These are phyloP conservation scores for Candida succiphila DNA, from an alignment of 805 yeast species.

Conservation along the genomic window DNA sequence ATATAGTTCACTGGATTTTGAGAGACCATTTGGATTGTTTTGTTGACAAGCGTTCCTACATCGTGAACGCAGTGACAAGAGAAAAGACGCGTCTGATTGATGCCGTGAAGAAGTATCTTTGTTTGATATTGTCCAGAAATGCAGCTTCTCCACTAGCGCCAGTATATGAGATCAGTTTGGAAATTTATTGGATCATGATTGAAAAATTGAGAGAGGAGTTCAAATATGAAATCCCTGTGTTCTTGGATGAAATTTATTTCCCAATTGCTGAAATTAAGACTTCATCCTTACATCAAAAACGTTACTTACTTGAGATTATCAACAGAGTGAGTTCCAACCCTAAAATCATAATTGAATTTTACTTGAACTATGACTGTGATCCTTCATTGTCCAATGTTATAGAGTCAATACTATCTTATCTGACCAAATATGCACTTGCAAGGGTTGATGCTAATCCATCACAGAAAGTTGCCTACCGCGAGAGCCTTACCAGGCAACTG, in stretches of 20 bases:
- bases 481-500: conserved; percentile 40
- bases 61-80: conserved; percentile 38
- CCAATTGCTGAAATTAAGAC: conserved; percentile 90
- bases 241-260: conserved; percentile 85
- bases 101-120: conserved; percentile 76
- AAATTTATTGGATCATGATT: conserved; percentile 85
- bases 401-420: conserved; percentile 70
- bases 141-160: conserved; percentile 90
- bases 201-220: conserved; percentile 79
- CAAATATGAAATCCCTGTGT: conserved; percentile 89
- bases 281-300: conserved; percentile 86
- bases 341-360: conserved; percentile 81
- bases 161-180: conserved; percentile 83
- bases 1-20: conserved; percentile 76
- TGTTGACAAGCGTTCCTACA: conserved; percentile 43
- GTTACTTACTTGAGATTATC: conserved; percentile 74
- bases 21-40: conserved; percentile 81
- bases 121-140: conserved; percentile 77
- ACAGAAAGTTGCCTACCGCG: conserved; percentile 51
- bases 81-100: conserved; percentile 58
- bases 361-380: conserved; percentile 93
- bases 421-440: conserved; percentile 61
- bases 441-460: conserved; percentile 63
- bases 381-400: conserved; percentile 70
- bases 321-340: conserved; percentile 83